Conservation (phyloP, 805 yeast genomes). For the Clavispora fructus region DNA sequence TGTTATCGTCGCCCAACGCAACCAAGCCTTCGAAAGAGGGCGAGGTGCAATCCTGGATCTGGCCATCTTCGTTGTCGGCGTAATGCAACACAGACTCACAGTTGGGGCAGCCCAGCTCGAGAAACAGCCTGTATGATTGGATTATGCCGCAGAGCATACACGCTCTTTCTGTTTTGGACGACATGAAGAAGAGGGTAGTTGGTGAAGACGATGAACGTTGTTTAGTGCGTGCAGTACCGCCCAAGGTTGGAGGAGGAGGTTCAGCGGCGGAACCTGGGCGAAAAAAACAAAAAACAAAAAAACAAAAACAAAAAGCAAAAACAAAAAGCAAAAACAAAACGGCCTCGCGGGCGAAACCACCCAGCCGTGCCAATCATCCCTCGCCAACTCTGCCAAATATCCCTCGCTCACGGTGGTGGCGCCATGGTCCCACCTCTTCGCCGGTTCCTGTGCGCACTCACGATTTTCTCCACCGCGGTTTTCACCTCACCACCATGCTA, state of each 20-base stretch:
- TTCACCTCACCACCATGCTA: neutral
- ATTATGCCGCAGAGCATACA: constrained; percentile 96
- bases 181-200: constrained; percentile 22
- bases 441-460: neutral
- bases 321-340: no score
- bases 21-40: constrained; percentile 95
- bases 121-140: constrained; percentile 67
- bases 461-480: neutral
- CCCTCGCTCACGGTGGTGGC: no score
- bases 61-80: constrained; percentile 72
- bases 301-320: no score
- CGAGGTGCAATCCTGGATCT: constrained; percentile 87
- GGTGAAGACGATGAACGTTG: neutral
- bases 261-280: no score
- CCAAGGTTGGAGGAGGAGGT: neutral
- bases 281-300: no score
- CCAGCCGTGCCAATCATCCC: no score
- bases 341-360: no score
- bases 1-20: constrained; percentile 76
- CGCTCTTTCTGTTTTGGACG: constrained; percentile 77
- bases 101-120: constrained; percentile 89
- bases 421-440: neutral
- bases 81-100: constrained; percentile 84
- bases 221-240: neutral
- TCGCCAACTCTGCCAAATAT: no score